Evolutionary conservation across 768 basidiomycete genomes (phyloP).

Genomic region (Kockovaella imperatae): DNA sequence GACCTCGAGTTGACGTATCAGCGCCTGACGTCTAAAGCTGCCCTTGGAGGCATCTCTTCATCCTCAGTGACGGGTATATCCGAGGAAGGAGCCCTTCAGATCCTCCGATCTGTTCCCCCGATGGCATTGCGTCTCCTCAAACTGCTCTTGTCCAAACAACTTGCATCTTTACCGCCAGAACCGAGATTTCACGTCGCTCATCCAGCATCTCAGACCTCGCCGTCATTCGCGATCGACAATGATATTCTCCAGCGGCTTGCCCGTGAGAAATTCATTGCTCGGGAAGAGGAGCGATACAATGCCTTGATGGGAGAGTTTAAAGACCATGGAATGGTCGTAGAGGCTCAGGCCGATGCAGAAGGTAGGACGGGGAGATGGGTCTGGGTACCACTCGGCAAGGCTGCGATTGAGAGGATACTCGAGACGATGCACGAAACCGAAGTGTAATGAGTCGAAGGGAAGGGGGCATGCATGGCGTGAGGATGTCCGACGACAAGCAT

Average conservation of each 20-base stretch:
- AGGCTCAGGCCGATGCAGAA: constrained; percentile 44
- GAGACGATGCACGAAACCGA: constrained; percentile 35
- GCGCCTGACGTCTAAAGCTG: constrained; percentile 18
- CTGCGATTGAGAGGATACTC: constrained; percentile 52
- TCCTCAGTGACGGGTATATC: constrained; percentile 37
- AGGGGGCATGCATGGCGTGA: too few relatives aligned
- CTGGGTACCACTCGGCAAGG: constrained; percentile 82
- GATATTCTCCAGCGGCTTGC: constrained; percentile 50
- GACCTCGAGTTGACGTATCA: constrained; percentile 58
- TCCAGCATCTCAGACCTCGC: constrained; percentile 57
- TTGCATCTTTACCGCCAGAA: constrained; percentile 53
- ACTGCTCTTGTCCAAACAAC: constrained; percentile 61
- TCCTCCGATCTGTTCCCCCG: constrained; percentile 76
- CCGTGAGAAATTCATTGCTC: constrained; percentile 76
- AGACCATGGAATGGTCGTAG: constrained; percentile 79
- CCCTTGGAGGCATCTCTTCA: constrained; percentile 34
- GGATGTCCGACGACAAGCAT: too few relatives aligned
- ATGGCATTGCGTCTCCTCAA: constrained; percentile 77
- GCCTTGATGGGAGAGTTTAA: constrained; percentile 79
- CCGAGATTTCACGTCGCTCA: constrained; percentile 37
- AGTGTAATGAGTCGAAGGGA: constrained; percentile 14
- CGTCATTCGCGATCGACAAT: constrained; percentile 54
- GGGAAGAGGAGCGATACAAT: constrained; percentile 74
- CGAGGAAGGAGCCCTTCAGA: constrained; percentile 70
- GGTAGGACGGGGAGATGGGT: constrained; percentile 55